Percentiles rank a stretch among this genome's conserved stretches.
Conservation (phyloP, 139 green algal genomes). For the Volvox reticuliferus region DNA sequence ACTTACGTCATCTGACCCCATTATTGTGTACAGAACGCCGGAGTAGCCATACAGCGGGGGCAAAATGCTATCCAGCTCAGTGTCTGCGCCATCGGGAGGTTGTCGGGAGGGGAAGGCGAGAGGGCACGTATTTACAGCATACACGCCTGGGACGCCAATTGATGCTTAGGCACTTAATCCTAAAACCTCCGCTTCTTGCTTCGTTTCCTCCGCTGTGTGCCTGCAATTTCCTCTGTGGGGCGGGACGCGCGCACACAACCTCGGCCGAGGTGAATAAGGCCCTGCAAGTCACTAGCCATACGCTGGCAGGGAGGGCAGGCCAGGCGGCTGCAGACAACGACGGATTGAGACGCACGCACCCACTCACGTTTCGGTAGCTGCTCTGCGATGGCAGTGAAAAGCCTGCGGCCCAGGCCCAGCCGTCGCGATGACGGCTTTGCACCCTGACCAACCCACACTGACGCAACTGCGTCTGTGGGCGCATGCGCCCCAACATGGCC, state of each 20-base stretch:
- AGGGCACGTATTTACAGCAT: too few species aligned
- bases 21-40: constrained; percentile 8
- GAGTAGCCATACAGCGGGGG: constrained; percentile 18
- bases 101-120: too few species aligned
- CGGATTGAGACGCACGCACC: too few species aligned
- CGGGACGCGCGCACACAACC: too few species aligned
- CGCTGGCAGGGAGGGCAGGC: neutral
- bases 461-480: neutral
- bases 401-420: constrained; percentile 16
- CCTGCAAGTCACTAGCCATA: neutral
- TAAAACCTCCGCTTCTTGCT: too few species aligned
- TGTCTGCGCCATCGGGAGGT: neutral
- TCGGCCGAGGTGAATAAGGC: too few species aligned
- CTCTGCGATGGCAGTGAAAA: constrained; percentile 22
- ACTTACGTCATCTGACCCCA: neutral
- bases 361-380: constrained; percentile 1
- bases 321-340: neutral
- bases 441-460: neutral
- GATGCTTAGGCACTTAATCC: too few species aligned
- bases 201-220: too few species aligned
- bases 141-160: too few species aligned
- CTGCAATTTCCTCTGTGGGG: too few species aligned
- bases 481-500: neutral
- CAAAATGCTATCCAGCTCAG: constrained; percentile 35
- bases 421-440: neutral